Base-by-base conservation (phyloP, 2,329 filamentous ascomycete species). In the Colletotrichum agaves region DNA sequence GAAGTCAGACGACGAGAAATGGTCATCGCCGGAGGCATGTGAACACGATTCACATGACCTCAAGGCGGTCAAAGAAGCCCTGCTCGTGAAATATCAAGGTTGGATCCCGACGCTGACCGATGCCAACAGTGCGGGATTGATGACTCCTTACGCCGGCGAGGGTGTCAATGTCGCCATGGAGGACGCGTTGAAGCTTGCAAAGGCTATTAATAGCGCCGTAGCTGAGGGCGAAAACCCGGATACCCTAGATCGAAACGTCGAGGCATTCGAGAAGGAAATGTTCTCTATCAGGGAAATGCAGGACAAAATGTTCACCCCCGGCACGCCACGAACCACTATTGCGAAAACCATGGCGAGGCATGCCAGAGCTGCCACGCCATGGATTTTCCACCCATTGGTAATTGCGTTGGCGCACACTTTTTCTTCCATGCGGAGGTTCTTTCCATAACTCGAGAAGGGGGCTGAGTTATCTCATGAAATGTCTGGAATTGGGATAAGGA, bases 161-260 rank as follows among this genome's bases (percentile, higher is more conserved):
- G 87, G 87, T 2, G 87, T 89, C 27, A 90, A 90, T 72, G 77
- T 83, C 19, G 86, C 81, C 1, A 81, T 90, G 74, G 79, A 82
- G 52, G 87, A 90, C 73, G 82, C 86, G 7, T 74, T 84, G 68
- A 74, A 81, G 21, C 78, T 90, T 19, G 83, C 82, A 0, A 73
- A 77, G 33, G 78, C 79, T 6, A 83, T 87, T 67, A 72, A 79
- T 55, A 67, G 69, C 8, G 73, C 74, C 1, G 67, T 70, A 2
- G 57, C 75, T 19, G 69, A 72, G 11, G 71, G 72, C 7, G 71
- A 72, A 33, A 61, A 23, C 4, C 44, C 56, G n/a, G 72, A 73
- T 1, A 61, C 59, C 21, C 68, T 83, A 5, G 78, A 82, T 56
- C 72, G 75, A 57, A 74, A 74, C 37, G 73, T 83, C 23, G 62